Evolutionary conservation across 2,329 filamentous ascomycete genomes (phyloP), one percentile per base, ranked within the genome.

Genomic region (Botryotinia narcissicola): DNA sequence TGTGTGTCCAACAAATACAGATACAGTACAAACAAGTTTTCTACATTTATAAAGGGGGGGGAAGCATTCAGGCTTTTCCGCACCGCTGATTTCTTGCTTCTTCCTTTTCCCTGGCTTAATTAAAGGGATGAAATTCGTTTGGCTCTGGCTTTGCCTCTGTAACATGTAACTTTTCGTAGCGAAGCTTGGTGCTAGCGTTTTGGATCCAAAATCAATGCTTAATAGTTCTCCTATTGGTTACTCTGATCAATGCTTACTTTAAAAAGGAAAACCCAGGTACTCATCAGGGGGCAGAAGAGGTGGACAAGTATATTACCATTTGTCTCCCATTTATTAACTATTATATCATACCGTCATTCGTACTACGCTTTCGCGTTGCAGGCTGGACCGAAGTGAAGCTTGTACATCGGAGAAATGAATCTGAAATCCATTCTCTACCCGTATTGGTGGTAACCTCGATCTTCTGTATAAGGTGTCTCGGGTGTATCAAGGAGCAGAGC

Each of bases 111-210:
- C 46, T 68, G 48, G 25, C 44, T 25, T 14, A 72, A 72, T 42
- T 59, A 72, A 71, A 72, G 70, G 70, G 70, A 72, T 72, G 70
- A 68, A 46, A 48, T 59, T 54, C 61, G 46, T 67, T 67, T 72
- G 70, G 44, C 61, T 72, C n/a, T 69, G 35, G 66, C 9, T 35
- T 35, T 46, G 62, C 22, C 60, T 40, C 60, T 69, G 48, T 57
- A 42, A 59, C 37, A 57, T 69, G 37, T 60, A 72, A 57, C 66
- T 66, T 66, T 70, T 62, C 57, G 54, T 61, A 70, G 37, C 68
- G 68, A 44, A 67, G 66, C 66, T 68, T 68, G 62, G 29, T 48
- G 62, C 62, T 51, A 71, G 69, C 61, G 57, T 57, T 67, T 72
- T 40, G 61, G 48, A n/a, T 59, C 46, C 35, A 44, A 72, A 35